Percentiles rank a stretch among this genome's conserved stretches.
Evolutionary conservation across 202 grass and related monocot genomes (phyloP).

Genomic region (Panicum virgatum): DNA sequence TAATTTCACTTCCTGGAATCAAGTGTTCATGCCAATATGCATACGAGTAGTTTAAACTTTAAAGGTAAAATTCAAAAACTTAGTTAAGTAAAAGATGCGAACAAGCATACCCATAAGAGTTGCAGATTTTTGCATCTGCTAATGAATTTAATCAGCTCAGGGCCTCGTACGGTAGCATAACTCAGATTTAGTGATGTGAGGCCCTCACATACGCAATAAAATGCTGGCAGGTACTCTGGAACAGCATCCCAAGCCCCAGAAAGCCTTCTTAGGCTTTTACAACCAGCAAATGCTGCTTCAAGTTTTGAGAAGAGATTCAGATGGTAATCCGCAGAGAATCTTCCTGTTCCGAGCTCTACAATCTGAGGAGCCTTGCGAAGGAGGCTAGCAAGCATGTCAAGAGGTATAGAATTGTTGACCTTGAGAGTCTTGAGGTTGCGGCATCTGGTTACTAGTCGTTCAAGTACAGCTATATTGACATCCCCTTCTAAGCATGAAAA

Average conservation of each 20-base stretch:
- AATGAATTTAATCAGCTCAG: slow-evolving; percentile 63
- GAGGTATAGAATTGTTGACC: slow-evolving; percentile 61
- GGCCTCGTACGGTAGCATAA: slow-evolving; percentile 55
- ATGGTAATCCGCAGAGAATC: slow-evolving; percentile 58
- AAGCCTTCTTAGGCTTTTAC: slow-evolving; percentile 62
- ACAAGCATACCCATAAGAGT: slow-evolving; percentile 72
- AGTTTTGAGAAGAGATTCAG: slow-evolving; percentile 61
- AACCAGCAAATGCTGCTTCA: slow-evolving; percentile 55
- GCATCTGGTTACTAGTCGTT: slow-evolving; percentile 71
- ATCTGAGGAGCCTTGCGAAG: slow-evolving; percentile 61
- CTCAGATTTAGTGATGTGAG: slow-evolving; percentile 75
- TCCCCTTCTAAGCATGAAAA: slow-evolving; percentile 64
- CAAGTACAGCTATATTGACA: slow-evolving; percentile 58
- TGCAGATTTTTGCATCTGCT: slow-evolving; percentile 70
- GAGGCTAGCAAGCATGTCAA: slow-evolving; percentile 62
- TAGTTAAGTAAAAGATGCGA: neutral
- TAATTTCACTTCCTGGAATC: neutral
- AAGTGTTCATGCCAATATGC: neutral
- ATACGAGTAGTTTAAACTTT: neutral
- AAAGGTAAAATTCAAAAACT: neutral
- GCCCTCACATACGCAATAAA: slow-evolving; percentile 68
- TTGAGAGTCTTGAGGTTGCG: slow-evolving; percentile 67
- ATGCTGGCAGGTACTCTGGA: slow-evolving; percentile 53
- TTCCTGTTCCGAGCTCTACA: slow-evolving; percentile 63
- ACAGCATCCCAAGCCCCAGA: slow-evolving; percentile 66